phyloP scores from a whole-genome alignment of 345 rosid species.

The Heritiera littoralis region DNA sequence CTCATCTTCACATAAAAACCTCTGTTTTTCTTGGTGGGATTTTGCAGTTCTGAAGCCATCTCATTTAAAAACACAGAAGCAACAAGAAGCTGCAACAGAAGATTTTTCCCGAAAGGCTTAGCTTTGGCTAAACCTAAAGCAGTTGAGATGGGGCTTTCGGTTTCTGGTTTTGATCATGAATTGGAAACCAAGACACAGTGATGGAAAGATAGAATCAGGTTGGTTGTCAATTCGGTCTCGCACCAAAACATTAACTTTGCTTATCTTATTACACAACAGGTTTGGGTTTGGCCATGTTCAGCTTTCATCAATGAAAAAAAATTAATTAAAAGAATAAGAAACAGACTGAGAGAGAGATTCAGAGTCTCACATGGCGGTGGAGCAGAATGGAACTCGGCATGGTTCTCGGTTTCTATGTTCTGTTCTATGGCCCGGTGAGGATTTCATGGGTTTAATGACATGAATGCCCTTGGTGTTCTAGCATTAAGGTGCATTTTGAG shows the following conservation, averaged over 20 bases:
- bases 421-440: not conserved
- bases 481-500: not conserved
- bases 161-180: slow-evolving; percentile 44
- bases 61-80: slow-evolving; percentile 37
- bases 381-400: slow-evolving; percentile 43
- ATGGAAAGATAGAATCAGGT: slow-evolving; percentile 29
- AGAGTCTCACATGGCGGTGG: slow-evolving; percentile 43
- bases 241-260: slow-evolving; percentile 13
- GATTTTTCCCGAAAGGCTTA: not conserved
- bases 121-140: not conserved
- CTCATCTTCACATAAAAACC: slow-evolving; percentile 56
- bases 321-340: not conserved
- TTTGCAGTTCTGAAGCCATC: slow-evolving; percentile 43
- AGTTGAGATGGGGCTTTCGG: slow-evolving; percentile 57
- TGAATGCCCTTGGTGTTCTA: slow-evolving; percentile 14
- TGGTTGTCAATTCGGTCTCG: slow-evolving; percentile 50
- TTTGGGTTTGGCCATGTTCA: slow-evolving; percentile 10
- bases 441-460: slow-evolving; percentile 22
- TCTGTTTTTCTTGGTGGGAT: slow-evolving; percentile 39
- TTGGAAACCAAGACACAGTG: slow-evolving; percentile 56
- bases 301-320: not conserved
- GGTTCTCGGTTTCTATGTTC: slow-evolving; percentile 47
- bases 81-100: not conserved
- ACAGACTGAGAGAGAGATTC: slow-evolving; percentile 23
- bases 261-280: not conserved